Evolutionary conservation across 441 rosid species (phyloP).

Genomic region (Pelargonium exstipulatum): DNA sequence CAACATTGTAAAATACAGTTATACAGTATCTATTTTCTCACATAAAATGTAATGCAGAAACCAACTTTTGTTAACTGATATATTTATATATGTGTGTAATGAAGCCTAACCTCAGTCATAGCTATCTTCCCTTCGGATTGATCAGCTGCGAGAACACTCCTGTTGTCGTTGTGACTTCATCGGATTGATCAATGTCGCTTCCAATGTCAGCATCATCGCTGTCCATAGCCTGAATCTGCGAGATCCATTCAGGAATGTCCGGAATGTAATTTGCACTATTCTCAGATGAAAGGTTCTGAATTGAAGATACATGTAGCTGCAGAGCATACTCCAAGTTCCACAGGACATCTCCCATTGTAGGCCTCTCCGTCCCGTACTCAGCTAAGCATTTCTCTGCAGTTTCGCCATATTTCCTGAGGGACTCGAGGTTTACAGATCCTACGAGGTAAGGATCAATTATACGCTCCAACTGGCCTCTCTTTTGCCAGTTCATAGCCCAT

Average conservation of each 20-base stretch:
- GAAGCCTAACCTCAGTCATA: not conserved
- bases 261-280: slow-evolving; percentile 23
- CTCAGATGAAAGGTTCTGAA: slow-evolving; percentile 14
- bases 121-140: slow-evolving; percentile 28
- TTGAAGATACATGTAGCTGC: slow-evolving; percentile 19
- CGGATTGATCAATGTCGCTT: slow-evolving; percentile 14
- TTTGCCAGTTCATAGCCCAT: slow-evolving; percentile 25
- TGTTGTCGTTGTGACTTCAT: slow-evolving; percentile 17
- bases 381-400: slow-evolving; percentile 26
- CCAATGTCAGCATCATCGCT: not conserved
- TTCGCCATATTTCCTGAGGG: slow-evolving; percentile 20
- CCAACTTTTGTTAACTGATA: too few species aligned
- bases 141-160: slow-evolving; percentile 28
- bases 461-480: slow-evolving; percentile 14
- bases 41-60: too few species aligned
- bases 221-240: not conserved
- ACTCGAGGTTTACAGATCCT: slow-evolving; percentile 14
- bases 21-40: too few species aligned
- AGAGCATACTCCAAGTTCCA: slow-evolving; percentile 28
- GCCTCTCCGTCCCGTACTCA: slow-evolving; percentile 20
- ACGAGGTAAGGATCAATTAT: slow-evolving; percentile 16
- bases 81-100: too few species aligned
- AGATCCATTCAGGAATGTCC: slow-evolving; percentile 16
- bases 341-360: slow-evolving; percentile 24
- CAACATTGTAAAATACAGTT: too few species aligned